Conservation (phyloP, 495 filamentous ascomycete species). For the Oleoguttula mirabilis region DNA sequence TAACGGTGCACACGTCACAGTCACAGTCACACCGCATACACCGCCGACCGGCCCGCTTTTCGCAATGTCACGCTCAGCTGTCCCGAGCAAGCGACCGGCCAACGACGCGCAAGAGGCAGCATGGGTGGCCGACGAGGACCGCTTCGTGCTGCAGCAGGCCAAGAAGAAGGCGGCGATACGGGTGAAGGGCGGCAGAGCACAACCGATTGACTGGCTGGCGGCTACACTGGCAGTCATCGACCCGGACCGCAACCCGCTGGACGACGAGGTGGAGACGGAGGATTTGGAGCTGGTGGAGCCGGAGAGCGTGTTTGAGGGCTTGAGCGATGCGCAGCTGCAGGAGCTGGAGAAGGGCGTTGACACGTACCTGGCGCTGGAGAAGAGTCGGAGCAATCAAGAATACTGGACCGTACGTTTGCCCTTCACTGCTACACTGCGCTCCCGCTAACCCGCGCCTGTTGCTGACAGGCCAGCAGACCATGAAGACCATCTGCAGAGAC, state of each 20-base stretch:
- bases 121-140: slow-evolving; percentile 90
- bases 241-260: slow-evolving; percentile 59
- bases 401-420: slow-evolving; percentile 61
- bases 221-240: slow-evolving; percentile 84
- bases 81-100: slow-evolving; percentile 28
- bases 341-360: slow-evolving; percentile 81
- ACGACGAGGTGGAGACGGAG: slow-evolving; percentile 56
- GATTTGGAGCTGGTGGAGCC: slow-evolving; percentile 75
- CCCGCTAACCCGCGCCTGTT: slow-evolving; percentile 22
- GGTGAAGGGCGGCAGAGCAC: slow-evolving; percentile 84
- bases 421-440: not conserved
- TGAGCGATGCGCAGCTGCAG: slow-evolving; percentile 55
- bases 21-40: too few relatives aligned
- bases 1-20: too few relatives aligned
- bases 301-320: slow-evolving; percentile 64
- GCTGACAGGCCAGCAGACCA: slow-evolving; percentile 40
- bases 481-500: slow-evolving; percentile 75
- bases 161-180: slow-evolving; percentile 97
- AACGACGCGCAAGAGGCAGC: slow-evolving; percentile 31
- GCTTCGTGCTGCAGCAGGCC: slow-evolving; percentile 90
- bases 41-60: too few relatives aligned
- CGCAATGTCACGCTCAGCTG: not conserved
- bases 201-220: slow-evolving; percentile 90
- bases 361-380: slow-evolving; percentile 72
- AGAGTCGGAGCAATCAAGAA: slow-evolving; percentile 59